Evolutionary conservation across 352 stramenopile species (phyloP).

Genomic region (Pythium utonaiense): DNA sequence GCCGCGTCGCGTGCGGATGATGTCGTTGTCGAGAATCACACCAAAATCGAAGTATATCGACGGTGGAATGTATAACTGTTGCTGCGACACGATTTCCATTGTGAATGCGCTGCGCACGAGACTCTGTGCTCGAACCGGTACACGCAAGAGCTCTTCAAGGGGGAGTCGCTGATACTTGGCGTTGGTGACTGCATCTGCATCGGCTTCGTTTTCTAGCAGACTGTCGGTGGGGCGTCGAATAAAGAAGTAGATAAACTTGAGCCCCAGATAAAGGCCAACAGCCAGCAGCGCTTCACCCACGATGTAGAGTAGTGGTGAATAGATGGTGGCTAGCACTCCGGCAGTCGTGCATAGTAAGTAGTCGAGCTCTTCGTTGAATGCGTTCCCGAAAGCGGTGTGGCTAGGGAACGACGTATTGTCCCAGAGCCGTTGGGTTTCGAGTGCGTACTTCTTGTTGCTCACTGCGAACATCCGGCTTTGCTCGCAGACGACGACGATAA

Average conservation of each 20-base stretch:
- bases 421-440: constrained; percentile 35
- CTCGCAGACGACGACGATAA: constrained; percentile 27
- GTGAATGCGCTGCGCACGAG: constrained; percentile 37
- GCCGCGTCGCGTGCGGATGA: constrained; percentile 43
- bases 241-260: constrained; percentile 18
- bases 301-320: constrained; percentile 32
- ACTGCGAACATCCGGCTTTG: constrained; percentile 27
- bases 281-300: constrained; percentile 29
- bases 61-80: constrained; percentile 41
- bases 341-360: constrained; percentile 31
- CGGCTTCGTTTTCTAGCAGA: constrained; percentile 12
- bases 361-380: constrained; percentile 52
- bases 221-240: neutral
- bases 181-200: neutral
- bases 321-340: constrained; percentile 26
- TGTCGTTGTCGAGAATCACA: constrained; percentile 38
- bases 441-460: constrained; percentile 27
- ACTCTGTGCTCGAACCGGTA: constrained; percentile 44
- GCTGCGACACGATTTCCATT: constrained; percentile 31
- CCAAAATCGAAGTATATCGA: constrained; percentile 61
- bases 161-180: constrained; percentile 37
- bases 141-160: constrained; percentile 46
- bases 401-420: constrained; percentile 32
- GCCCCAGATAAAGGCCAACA: constrained; percentile 17
- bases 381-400: constrained; percentile 34